A percentile compares a stretch with the other conserved stretches of the same genome.
These are phyloP conservation scores for Piper longum DNA, from an alignment of 164 flowering plant species.

Conservation along the genomic window DNA sequence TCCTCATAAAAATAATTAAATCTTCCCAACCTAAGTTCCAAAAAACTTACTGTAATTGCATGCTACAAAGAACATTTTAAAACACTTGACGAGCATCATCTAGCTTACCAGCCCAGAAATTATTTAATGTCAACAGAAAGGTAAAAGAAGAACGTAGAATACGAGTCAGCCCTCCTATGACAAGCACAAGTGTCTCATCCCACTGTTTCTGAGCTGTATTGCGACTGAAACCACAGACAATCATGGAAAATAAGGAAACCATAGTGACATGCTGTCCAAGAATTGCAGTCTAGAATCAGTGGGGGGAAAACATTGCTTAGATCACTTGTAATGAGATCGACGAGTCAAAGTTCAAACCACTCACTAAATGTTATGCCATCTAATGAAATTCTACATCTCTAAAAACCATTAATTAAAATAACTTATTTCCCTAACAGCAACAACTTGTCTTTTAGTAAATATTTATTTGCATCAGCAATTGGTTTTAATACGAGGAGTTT, in stretches of 20 bases:
- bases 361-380: too few relatives aligned
- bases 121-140: conserved; percentile 40
- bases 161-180: conserved; percentile 85
- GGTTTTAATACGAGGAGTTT: too few relatives aligned
- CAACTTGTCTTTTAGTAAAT: too few relatives aligned
- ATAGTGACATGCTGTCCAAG: not conserved
- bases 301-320: too few relatives aligned
- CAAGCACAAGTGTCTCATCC: conserved; percentile 96
- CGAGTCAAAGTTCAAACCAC: too few relatives aligned
- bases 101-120: conserved; percentile 70
- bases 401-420: too few relatives aligned
- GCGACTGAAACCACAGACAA: conserved; percentile 40
- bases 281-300: too few relatives aligned
- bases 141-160: conserved; percentile 86
- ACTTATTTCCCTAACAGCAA: too few relatives aligned
- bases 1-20: conserved; percentile 53
- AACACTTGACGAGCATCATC: not conserved
- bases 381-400: too few relatives aligned
- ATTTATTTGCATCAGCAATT: too few relatives aligned
- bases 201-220: conserved; percentile 98
- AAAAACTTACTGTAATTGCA: not conserved
- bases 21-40: conserved; percentile 75
- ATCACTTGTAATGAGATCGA: too few relatives aligned
- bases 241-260: not conserved
- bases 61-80: conserved; percentile 1